Base-by-base conservation (phyloP, 495 filamentous ascomycete species). In the Neurospora sp. region DNA sequence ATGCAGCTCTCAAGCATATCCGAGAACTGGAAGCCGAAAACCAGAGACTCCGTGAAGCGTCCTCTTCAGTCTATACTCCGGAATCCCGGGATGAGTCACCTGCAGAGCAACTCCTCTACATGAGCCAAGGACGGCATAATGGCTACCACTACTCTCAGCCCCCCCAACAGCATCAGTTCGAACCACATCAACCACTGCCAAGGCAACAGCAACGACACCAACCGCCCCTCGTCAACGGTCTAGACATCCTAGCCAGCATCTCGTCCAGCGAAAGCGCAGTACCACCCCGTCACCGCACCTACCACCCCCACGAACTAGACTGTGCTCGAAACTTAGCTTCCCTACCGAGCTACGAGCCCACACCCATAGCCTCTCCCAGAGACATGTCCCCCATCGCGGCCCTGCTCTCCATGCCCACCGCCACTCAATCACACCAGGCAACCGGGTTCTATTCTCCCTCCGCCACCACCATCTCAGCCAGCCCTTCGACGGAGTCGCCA, bases 21-120 rank as follows among this genome's bases (percentile, higher is more conserved):
- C 73, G 72, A 16, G 42, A 39, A 12, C 69, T 81, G 35, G 69
- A 74, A 0, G 69, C 76, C 70, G 77, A 81, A 70, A 71, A 77
- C 4, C 70, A 70, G 4, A 69, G 74, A 10, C 72, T 79, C 35
- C 74, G 66, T 27, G 12, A 66, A 66, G 54, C 23, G 6, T 66
- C 54, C 14, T 18, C 27, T 18, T 66, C 54, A 35, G 27, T 66
- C 54, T 66, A 66, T 35, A 66, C 23, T 18, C 23, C 54, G 4
- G 54, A 66, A 66, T 27, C 54, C 14, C 54, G 54, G 54, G 27
- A 66, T 35, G 54, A 66, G 27, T 66, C 54, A 16, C 54, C 54
- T 35, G 54, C 54, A 18, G 54, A 66, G 54, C 54, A 66, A 14
- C 54, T 66, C 54, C 54, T 66, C 54, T 66, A 66, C 54, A 66